These are phyloP conservation scores for Starmerella vitae DNA, from an alignment of 805 yeast genomes.

Conservation along the genomic window DNA sequence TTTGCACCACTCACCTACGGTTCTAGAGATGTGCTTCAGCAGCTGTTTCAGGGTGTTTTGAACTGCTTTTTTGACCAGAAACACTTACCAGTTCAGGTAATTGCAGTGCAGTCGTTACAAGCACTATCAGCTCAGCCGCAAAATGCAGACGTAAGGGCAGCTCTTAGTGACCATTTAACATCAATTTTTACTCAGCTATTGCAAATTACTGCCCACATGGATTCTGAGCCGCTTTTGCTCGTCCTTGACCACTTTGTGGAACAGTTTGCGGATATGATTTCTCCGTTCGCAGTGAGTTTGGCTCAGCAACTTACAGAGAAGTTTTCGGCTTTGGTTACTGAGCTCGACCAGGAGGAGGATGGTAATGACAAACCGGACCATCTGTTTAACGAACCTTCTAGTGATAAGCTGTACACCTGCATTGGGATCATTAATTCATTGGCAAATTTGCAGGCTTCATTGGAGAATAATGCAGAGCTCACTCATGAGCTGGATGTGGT, in stretches of 20 bases:
- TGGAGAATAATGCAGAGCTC: conserved; percentile 64
- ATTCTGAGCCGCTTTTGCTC: conserved; percentile 71
- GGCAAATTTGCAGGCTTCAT: conserved; percentile 64
- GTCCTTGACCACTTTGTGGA: conserved; percentile 96
- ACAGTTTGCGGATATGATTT: conserved; percentile 70
- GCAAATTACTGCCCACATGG: conserved; percentile 63
- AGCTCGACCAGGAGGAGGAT: conserved; percentile 41
- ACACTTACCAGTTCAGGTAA: conserved; percentile 58
- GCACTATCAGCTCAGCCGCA: conserved; percentile 51
- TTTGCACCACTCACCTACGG: conserved; percentile 49
- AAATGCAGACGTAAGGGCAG: conserved; percentile 33
- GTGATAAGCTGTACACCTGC: conserved; percentile 72
- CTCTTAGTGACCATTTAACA: conserved; percentile 53
- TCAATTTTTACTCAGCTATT: conserved; percentile 72
- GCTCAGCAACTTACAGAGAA: conserved; percentile 48
- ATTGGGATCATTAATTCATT: conserved; percentile 69
- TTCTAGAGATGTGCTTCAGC: conserved; percentile 56
- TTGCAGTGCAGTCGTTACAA: conserved; percentile 77
- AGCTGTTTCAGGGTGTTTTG: conserved; percentile 30
- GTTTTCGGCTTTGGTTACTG: conserved; percentile 55
- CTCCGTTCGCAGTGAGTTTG: conserved; percentile 75
- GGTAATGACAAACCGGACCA: conserved; percentile 10
- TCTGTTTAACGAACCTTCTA: conserved; percentile 32
- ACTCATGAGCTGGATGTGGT: conserved; percentile 52
- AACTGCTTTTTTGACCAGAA: conserved; percentile 35